These are phyloP conservation scores for Jamesozyma jinghongensis DNA, from an alignment of 805 yeast species.

Conservation along the genomic window DNA sequence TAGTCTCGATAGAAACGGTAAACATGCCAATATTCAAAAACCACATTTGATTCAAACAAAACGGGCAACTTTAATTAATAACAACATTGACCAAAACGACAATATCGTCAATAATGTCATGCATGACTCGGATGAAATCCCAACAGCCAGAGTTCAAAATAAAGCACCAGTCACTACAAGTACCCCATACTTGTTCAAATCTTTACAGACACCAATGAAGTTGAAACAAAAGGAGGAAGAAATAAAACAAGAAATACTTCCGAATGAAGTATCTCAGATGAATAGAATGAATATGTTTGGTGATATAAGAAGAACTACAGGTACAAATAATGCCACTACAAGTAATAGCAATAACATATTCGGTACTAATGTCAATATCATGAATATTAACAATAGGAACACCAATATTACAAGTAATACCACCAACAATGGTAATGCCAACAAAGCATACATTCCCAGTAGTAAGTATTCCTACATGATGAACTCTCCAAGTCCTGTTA, in stretches of 20 bases:
- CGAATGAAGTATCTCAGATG: background rate
- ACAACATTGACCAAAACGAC: too few relatives aligned
- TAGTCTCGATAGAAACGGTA: background rate
- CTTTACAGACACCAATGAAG: conserved; percentile 21
- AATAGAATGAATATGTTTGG: conserved; percentile 22
- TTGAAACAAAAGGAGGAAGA: conserved; percentile 7
- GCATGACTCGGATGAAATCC: too few relatives aligned
- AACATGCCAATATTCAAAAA: background rate
- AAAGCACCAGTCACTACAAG: conserved; percentile 5
- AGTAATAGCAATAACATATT: background rate
- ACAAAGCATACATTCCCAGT: conserved; percentile 28
- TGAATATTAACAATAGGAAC: too few relatives aligned
- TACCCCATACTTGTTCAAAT: conserved; percentile 24
- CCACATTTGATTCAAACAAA: conserved; percentile 12
- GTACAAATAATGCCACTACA: background rate
- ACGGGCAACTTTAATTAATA: background rate
- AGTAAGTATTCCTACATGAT: conserved; percentile 29
- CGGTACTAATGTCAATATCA: background rate
- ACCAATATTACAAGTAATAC: background rate
- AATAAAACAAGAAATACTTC: background rate
- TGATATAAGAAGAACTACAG: conserved; percentile 5
- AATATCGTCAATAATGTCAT: background rate
- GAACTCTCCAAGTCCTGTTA: conserved; percentile 27
- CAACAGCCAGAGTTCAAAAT: background rate
- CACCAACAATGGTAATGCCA: conserved; percentile 1